Percentiles rank a stretch among this genome's conserved stretches.
Conservation (phyloP, 345 rosid genomes). For the Citrus medica region DNA sequence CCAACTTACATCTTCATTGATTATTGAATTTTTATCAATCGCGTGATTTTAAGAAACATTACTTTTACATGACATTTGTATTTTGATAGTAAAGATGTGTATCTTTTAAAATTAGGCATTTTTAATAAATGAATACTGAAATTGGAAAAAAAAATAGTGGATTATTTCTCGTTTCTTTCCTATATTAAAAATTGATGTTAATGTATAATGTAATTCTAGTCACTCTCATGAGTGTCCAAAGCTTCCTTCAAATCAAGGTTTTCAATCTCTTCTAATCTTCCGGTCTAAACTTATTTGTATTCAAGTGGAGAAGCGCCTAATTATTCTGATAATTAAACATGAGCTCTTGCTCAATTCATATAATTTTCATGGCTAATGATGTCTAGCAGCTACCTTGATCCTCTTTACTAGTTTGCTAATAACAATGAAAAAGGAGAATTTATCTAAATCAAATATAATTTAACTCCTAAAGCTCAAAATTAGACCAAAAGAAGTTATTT, state of each 20-base stretch:
- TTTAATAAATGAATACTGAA: neutral
- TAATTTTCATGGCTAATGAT: too few species aligned
- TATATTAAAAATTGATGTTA: neutral
- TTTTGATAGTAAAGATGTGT: neutral
- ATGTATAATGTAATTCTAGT: neutral
- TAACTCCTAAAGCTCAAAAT: neutral
- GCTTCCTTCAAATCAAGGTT: neutral
- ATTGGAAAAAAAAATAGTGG: neutral
- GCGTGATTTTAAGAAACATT: neutral
- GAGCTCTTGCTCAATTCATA: too few species aligned
- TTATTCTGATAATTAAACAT: too few species aligned
- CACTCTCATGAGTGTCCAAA: neutral
- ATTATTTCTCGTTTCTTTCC: neutral
- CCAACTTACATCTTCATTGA: neutral
- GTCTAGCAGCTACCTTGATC: too few species aligned
- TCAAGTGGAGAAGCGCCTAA: too few species aligned
- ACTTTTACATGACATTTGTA: neutral
- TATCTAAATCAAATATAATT: too few species aligned
- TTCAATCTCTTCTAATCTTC: neutral
- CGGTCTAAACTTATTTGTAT: neutral
- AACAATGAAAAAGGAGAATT: neutral
- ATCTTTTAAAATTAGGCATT: neutral
- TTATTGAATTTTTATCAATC: neutral
- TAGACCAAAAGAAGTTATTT: neutral
- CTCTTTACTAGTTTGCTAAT: neutral